phyloP scores from a whole-genome alignment of 192 early-diverging fungal species.

The Coemansia sp. region DNA sequence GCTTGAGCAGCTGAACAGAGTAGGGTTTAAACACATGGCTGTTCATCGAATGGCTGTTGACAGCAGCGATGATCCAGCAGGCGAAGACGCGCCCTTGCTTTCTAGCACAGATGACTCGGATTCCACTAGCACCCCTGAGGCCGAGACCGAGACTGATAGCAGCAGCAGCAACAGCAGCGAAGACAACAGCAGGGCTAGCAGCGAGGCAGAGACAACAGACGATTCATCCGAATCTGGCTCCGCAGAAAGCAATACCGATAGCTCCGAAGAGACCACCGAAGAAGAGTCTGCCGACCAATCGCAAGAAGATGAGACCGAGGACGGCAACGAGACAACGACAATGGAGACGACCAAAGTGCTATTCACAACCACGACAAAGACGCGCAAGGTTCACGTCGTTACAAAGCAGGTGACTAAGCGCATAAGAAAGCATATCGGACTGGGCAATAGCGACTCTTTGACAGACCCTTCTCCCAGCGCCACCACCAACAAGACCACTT shows the following conservation, averaged over 20 bases:
- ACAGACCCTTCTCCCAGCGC: constrained; percentile 11
- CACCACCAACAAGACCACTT: constrained; percentile 31
- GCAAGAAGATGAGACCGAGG: background rate
- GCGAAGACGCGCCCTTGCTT: too few relatives aligned
- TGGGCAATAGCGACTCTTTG: background rate
- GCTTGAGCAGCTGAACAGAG: constrained; percentile 13
- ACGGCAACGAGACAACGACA: constrained; percentile 40
- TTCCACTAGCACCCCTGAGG: too few relatives aligned
- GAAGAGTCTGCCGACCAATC: background rate
- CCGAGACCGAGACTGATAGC: too few relatives aligned
- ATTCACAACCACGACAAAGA: constrained; percentile 29
- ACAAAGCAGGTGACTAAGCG: constrained; percentile 32
- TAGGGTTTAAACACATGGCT: constrained; percentile 1
- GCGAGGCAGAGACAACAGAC: background rate
- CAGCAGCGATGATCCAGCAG: background rate
- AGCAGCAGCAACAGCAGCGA: too few relatives aligned
- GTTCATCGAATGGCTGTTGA: background rate
- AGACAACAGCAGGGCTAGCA: too few relatives aligned
- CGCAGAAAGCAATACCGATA: too few relatives aligned
- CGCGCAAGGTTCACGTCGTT: constrained; percentile 34
- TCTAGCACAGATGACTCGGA: too few relatives aligned
- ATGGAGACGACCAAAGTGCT: constrained; percentile 43
- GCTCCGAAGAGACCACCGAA: too few relatives aligned
- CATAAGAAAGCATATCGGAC: constrained; percentile 1
- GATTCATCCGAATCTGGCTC: background rate